Evolutionary conservation across 2,329 filamentous ascomycete genomes (phyloP).

Genomic region (Alternaria brassicae): DNA sequence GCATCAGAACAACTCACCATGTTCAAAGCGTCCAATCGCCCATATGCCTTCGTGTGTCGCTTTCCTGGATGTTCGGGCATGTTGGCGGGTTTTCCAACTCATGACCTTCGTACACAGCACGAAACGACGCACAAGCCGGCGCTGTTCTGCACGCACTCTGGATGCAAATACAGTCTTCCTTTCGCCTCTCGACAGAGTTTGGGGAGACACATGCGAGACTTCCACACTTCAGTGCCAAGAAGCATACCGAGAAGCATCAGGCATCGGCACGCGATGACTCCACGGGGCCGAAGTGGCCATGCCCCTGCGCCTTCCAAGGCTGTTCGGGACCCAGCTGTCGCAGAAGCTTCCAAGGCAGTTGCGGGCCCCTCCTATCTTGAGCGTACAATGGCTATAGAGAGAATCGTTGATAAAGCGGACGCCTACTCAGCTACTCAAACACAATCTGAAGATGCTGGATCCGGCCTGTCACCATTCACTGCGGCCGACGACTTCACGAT

Average conservation of each 20-base stretch:
- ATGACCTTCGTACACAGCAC: constrained; percentile 2
- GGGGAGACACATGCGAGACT: background rate
- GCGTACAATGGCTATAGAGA: too few relatives aligned
- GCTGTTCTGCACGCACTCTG: background rate
- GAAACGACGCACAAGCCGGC: constrained; percentile 3
- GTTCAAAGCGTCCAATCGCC: background rate
- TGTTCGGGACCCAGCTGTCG: too few relatives aligned
- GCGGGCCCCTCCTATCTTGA: too few relatives aligned
- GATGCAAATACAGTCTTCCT: constrained; percentile 5
- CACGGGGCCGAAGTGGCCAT: background rate
- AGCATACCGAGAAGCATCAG: background rate
- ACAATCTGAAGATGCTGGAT: too few relatives aligned
- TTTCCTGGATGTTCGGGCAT: constrained; percentile 6
- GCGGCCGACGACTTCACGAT: too few relatives aligned
- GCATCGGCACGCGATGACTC: background rate
- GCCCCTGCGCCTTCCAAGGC: too few relatives aligned
- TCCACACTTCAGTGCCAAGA: background rate
- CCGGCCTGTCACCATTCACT: too few relatives aligned
- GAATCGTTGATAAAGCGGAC: too few relatives aligned
- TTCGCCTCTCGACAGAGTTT: background rate
- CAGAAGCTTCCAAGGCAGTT: too few relatives aligned
- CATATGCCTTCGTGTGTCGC: constrained; percentile 10
- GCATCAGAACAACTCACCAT: background rate
- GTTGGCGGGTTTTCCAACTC: background rate
- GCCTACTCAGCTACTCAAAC: too few relatives aligned